Conservation (phyloP, 2,329 filamentous ascomycete species). For the Gremmenia infestans region DNA sequence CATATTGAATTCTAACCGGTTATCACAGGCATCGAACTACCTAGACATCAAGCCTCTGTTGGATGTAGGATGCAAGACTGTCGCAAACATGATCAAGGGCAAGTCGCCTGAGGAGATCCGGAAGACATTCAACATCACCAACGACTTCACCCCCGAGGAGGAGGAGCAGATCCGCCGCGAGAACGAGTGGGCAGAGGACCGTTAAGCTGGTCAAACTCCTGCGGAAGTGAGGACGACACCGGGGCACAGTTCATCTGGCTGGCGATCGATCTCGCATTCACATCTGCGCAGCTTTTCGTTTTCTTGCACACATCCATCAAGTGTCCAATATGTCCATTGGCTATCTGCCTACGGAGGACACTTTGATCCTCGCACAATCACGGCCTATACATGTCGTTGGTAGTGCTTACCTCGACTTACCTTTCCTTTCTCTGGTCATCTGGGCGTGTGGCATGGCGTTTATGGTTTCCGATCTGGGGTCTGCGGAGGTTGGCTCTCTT, state of each 20-base stretch:
- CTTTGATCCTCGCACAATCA: too few species aligned
- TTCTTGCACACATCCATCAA: too few species aligned
- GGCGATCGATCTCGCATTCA: too few species aligned
- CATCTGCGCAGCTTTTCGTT: too few species aligned
- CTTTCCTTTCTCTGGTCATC: neutral
- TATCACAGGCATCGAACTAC: slow-evolving; percentile 82
- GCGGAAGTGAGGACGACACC: neutral
- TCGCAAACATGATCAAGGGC: slow-evolving; percentile 99
- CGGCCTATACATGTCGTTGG: too few species aligned
- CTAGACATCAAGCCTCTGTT: slow-evolving; percentile 98
- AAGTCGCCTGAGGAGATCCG: slow-evolving; percentile 99
- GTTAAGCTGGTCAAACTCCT: slow-evolving; percentile 40
- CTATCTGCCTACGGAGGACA: too few species aligned
- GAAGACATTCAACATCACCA: slow-evolving; percentile 99
- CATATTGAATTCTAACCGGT: slow-evolving; percentile 6
- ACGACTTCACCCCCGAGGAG: slow-evolving; percentile 98
- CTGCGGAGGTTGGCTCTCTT: neutral
- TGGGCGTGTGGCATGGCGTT: slow-evolving; percentile 15
- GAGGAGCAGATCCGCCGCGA: slow-evolving; percentile 94
- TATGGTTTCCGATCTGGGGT: slow-evolving; percentile 8
- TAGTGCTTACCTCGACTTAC: neutral
- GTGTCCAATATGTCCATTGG: too few species aligned
- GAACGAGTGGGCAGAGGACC: slow-evolving; percentile 89
- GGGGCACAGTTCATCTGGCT: neutral
- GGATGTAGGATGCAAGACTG: slow-evolving; percentile 98